These are phyloP conservation scores for Rhodomyrtus psidioides DNA, from an alignment of 441 rosid species.

Conservation along the genomic window DNA sequence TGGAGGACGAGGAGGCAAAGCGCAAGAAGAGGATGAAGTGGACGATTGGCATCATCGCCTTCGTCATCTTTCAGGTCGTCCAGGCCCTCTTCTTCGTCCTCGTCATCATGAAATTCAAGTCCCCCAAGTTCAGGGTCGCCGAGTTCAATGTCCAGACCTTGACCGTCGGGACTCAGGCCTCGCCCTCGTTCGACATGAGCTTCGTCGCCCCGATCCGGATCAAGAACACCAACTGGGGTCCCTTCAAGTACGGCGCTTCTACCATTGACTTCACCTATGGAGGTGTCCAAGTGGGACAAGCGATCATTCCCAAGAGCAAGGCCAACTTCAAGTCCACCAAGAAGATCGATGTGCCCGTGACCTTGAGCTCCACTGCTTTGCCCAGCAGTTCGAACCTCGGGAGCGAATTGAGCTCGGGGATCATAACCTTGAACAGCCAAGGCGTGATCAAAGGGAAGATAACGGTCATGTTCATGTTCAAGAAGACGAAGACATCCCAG, in stretches of 20 bases:
- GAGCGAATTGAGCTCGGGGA: background rate
- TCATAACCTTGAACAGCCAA: background rate
- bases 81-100: background rate
- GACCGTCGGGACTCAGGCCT: background rate
- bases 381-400: background rate
- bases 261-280: background rate
- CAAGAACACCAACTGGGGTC: background rate
- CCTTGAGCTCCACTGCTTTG: background rate
- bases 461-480: slow-evolving; percentile 1
- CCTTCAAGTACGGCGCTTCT: slow-evolving; percentile 2
- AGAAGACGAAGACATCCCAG: slow-evolving; percentile 1
- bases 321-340: slow-evolving; percentile 1
- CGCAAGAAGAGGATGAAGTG: slow-evolving; percentile 1
- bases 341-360: background rate
- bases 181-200: slow-evolving; percentile 1
- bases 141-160: background rate
- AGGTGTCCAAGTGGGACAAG: background rate
- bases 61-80: background rate
- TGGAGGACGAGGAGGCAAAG: background rate
- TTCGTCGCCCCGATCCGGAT: background rate
- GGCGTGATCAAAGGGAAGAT: background rate
- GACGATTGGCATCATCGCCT: background rate
- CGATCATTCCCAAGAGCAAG: background rate
- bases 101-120: background rate
- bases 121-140: background rate